Conservation (phyloP, 2,329 filamentous ascomycete species). For the Onygena corvina region DNA sequence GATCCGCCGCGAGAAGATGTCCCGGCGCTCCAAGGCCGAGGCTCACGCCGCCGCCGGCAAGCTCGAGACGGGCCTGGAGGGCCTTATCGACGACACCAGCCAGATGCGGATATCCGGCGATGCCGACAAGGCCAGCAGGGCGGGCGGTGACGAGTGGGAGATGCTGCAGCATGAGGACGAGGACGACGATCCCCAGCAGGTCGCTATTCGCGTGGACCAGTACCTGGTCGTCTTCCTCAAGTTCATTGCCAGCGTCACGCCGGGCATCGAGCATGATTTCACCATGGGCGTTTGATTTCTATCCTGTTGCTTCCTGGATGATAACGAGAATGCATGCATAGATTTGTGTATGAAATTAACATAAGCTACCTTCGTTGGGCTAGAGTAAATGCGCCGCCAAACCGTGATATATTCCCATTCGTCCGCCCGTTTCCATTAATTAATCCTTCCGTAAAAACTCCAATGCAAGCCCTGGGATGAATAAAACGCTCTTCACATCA, state of each 20-base stretch:
- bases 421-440: no score
- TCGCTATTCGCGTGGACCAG: conserved; percentile 40
- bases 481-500: no score
- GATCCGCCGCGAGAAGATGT: conserved; percentile 67
- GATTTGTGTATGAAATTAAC: no score
- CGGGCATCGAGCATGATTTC: conserved; percentile 94
- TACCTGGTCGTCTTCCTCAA: conserved; percentile 43
- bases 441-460: no score
- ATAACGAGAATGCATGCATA: no score
- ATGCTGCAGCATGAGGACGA: conserved; percentile 41
- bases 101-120: conserved; percentile 48
- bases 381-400: no score
- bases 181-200: conserved; percentile 35
- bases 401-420: no score
- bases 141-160: conserved; percentile 52
- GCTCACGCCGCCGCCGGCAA: no score
- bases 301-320: neutral
- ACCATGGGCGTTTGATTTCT: conserved; percentile 70
- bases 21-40: conserved; percentile 47
- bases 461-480: no score
- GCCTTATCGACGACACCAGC: conserved; percentile 68
- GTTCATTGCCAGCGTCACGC: conserved; percentile 82
- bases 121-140: conserved; percentile 22
- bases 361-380: no score
- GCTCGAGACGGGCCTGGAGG: conserved; percentile 58